A percentile compares a stretch with the other conserved stretches of the same genome.
Conservation (phyloP, 495 filamentous ascomycete species). For the Letharia columbiana region DNA sequence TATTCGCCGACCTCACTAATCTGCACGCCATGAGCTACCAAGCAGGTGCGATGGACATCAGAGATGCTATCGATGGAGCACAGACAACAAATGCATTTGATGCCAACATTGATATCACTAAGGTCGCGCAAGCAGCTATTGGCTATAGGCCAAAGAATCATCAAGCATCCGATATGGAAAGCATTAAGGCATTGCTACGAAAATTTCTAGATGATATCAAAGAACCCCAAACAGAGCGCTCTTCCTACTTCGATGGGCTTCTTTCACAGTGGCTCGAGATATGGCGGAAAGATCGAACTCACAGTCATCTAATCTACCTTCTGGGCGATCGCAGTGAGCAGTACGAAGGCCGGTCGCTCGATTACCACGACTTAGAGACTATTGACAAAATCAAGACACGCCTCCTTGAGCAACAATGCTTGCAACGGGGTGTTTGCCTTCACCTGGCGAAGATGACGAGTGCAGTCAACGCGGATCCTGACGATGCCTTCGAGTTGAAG, state of each 20-base stretch:
- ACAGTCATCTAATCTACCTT: neutral
- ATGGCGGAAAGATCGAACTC: neutral
- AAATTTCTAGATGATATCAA: neutral
- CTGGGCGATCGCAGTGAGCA: neutral
- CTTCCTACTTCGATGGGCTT: neutral
- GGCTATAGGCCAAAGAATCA: neutral
- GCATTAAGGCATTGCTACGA: neutral
- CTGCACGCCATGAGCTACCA: neutral
- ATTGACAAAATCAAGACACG: neutral
- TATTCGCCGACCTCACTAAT: neutral
- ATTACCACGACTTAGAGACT: neutral
- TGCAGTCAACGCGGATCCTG: neutral
- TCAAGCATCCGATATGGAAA: neutral
- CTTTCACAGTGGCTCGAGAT: neutral
- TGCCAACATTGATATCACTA: neutral
- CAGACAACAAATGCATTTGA: neutral
- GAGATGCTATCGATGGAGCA: neutral
- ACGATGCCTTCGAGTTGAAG: neutral
- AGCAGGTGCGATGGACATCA: neutral
- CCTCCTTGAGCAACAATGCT: neutral
- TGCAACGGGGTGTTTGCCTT: neutral
- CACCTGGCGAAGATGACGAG: neutral
- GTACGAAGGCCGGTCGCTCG: neutral
- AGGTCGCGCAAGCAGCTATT: neutral
- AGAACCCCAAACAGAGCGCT: neutral